Percentiles rank a stretch among this genome's conserved stretches.
phyloP scores from a whole-genome alignment of 352 stramenopile genomes.

The Pythium chondricola region DNA sequence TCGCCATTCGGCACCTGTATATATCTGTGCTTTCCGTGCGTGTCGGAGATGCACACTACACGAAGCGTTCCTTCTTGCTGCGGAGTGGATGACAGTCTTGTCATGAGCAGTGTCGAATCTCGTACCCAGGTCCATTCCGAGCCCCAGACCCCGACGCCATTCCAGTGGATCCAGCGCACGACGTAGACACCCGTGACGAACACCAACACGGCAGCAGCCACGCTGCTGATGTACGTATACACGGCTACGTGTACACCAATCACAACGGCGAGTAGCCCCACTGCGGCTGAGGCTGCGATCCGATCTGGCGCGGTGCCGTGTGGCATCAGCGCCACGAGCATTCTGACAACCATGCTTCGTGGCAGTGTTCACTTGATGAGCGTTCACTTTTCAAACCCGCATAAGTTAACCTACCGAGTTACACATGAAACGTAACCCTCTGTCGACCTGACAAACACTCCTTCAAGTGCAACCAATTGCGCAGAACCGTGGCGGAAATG shows the following conservation, averaged over 20 bases:
- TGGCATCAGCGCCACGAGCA: constrained; percentile 24
- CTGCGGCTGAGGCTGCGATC: constrained; percentile 11
- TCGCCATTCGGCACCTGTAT: constrained; percentile 69
- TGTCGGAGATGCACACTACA: constrained; percentile 81
- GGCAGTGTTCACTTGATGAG: too few relatives aligned
- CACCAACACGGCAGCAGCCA: constrained; percentile 11
- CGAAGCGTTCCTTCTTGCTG: constrained; percentile 52
- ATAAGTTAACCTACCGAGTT: too few relatives aligned
- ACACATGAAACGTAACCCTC: too few relatives aligned
- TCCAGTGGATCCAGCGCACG: constrained; percentile 55
- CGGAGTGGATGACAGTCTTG: constrained; percentile 27
- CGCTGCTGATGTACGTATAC: constrained; percentile 23
- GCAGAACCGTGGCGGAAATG: too few relatives aligned
- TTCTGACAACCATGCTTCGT: constrained; percentile 8
- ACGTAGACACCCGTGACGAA: constrained; percentile 15
- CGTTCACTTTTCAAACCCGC: too few relatives aligned
- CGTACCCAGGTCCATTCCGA: constrained; percentile 42
- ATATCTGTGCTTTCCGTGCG: constrained; percentile 60
- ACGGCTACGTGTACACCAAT: constrained; percentile 6
- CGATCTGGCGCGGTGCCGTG: constrained; percentile 32
- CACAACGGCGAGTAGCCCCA: constrained; percentile 13
- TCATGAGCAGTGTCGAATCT: constrained; percentile 21
- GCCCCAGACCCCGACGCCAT: constrained; percentile 53
- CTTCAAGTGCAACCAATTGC: too few relatives aligned
- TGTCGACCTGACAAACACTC: too few relatives aligned